Percentiles rank a stretch among this genome's conserved stretches.
phyloP scores from a whole-genome alignment of 2,329 filamentous ascomycete species.

The Diplodia seriata region DNA sequence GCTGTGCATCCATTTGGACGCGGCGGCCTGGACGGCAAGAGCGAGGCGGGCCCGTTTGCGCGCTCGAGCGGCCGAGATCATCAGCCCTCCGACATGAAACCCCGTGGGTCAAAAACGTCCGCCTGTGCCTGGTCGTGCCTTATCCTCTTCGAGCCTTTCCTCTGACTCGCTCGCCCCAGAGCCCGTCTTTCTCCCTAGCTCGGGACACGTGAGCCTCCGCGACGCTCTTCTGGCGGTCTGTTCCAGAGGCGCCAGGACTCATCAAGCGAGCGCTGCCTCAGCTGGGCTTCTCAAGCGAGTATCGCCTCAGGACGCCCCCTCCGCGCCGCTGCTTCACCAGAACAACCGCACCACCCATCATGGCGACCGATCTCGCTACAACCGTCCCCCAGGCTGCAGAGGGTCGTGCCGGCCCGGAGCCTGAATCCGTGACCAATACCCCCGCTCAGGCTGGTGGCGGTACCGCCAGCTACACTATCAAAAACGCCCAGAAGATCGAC shows the following conservation, averaged over 20 bases:
- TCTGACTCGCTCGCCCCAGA: conserved; percentile 17
- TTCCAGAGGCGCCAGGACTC: conserved; percentile 9
- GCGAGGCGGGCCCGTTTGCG: conserved; percentile 17
- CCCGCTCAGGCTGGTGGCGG: conserved; percentile 47
- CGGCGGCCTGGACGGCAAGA: background rate
- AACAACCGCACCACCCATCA: conserved; percentile 1
- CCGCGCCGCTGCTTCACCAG: conserved; percentile 11
- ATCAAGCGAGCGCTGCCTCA: conserved; percentile 3
- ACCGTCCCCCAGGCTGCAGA: conserved; percentile 21
- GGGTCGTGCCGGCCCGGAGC: conserved; percentile 7
- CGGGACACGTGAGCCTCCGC: conserved; percentile 16
- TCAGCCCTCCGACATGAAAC: conserved; percentile 28
- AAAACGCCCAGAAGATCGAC: conserved; percentile 43
- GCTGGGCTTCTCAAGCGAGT: background rate
- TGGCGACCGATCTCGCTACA: conserved; percentile 24
- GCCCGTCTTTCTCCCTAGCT: conserved; percentile 5
- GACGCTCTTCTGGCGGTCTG: conserved; percentile 25
- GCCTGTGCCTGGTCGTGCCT: conserved; percentile 19
- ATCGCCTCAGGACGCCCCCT: conserved; percentile 3
- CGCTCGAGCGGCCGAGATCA: conserved; percentile 25
- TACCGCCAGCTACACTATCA: conserved; percentile 39
- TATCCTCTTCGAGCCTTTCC: conserved; percentile 19
- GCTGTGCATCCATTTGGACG: conserved; percentile 1
- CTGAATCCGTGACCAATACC: conserved; percentile 21
- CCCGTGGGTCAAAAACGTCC: conserved; percentile 25